A percentile compares a stretch with the other conserved stretches of the same genome.
Conservation (phyloP, 768 basidiomycete species). For the Naganishia vishniacii region DNA sequence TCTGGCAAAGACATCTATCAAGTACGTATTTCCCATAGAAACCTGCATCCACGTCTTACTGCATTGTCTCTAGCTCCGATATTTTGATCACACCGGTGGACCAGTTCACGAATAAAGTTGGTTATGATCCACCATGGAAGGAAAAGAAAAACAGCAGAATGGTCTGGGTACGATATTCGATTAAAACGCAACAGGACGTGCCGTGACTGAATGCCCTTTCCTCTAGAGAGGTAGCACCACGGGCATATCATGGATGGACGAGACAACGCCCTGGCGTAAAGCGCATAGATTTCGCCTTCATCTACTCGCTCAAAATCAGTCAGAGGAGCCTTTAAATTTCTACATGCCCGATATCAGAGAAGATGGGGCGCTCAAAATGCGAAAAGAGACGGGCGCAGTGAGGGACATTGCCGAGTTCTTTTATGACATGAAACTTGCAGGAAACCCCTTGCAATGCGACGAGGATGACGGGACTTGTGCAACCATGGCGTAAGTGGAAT, state of each 20-base stretch:
- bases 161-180: constrained; percentile 37
- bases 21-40: constrained; percentile 33
- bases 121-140: constrained; percentile 43
- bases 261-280: constrained; percentile 38
- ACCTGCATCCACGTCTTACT: no score
- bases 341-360: constrained; percentile 39
- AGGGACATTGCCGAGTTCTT: constrained; percentile 36
- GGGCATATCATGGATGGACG: constrained; percentile 46
- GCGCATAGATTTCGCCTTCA: constrained; percentile 46
- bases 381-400: constrained; percentile 29
- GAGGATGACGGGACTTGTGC: constrained; percentile 47
- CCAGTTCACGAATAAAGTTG: constrained; percentile 40
- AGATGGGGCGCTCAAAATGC: constrained; percentile 26
- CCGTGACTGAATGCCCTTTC: background rate
- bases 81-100: constrained; percentile 47
- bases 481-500: constrained; percentile 38
- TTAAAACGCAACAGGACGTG: background rate
- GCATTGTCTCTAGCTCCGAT: constrained; percentile 37
- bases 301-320: constrained; percentile 38
- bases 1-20: constrained; percentile 47
- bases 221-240: constrained; percentile 43
- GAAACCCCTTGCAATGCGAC: constrained; percentile 43
- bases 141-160: constrained; percentile 38
- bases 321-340: constrained; percentile 28
- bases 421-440: constrained; percentile 44